These are phyloP conservation scores for Fremontodendron californicum DNA, from an alignment of 345 rosid genomes.

Conservation along the genomic window DNA sequence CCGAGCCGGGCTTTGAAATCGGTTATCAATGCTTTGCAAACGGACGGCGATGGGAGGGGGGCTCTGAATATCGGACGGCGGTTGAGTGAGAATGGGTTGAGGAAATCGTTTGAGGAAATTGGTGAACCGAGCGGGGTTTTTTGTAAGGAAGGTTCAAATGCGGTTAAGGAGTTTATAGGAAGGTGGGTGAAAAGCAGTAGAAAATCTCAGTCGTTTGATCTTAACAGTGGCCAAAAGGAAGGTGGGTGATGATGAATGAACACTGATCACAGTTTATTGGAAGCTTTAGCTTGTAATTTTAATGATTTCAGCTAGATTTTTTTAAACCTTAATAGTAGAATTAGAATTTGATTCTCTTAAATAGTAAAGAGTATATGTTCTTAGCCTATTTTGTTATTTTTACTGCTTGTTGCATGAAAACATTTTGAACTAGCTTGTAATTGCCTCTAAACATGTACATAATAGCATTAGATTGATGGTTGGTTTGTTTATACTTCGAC, in stretches of 20 bases:
- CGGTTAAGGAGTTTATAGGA: constrained; percentile 64
- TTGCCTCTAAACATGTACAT: not conserved
- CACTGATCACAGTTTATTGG: too few species aligned
- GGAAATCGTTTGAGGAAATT: constrained; percentile 32
- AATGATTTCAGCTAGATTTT: not conserved
- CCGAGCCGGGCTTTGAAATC: constrained; percentile 93
- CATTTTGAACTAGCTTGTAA: not conserved
- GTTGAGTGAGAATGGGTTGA: constrained; percentile 28
- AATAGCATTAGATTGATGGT: not conserved
- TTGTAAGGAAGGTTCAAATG: constrained; percentile 42
- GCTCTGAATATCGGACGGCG: constrained; percentile 30
- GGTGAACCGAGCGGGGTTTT: constrained; percentile 38
- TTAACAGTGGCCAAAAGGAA: constrained; percentile 22
- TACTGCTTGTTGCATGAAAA: not conserved
- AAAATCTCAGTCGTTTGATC: constrained; percentile 48
- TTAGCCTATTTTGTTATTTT: not conserved
- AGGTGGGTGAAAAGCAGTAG: constrained; percentile 47
- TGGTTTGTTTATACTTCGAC: not conserved
- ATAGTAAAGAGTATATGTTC: too few species aligned
- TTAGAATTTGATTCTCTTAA: not conserved
- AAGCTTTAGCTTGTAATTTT: not conserved
- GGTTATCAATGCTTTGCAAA: constrained; percentile 71
- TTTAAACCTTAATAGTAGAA: not conserved
- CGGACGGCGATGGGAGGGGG: constrained; percentile 59
- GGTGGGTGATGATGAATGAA: constrained; percentile 17